Conservation (phyloP, 306 rosid genomes). For the Cucurbita maxima region DNA sequence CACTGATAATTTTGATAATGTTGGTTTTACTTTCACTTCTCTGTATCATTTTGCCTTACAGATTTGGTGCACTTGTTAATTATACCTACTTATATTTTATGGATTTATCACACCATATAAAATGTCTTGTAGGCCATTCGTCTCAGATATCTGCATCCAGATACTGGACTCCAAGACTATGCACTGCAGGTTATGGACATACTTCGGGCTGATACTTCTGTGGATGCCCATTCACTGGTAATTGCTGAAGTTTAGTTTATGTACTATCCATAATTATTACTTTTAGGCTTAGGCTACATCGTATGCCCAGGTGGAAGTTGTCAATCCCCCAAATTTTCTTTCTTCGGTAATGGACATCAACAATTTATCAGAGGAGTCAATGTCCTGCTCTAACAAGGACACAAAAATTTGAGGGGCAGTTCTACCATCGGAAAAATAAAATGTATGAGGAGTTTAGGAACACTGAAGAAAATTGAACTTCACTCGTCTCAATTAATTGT, state of each 20-base stretch:
- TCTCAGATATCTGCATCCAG: conserved; percentile 68
- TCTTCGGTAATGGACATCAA: not conserved
- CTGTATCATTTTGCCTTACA: not conserved
- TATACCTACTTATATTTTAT: not conserved
- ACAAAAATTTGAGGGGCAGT: not conserved
- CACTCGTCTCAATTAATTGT: too few species aligned
- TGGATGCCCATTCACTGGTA: conserved; percentile 84
- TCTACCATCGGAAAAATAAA: too few species aligned
- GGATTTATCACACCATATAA: conserved; percentile 5
- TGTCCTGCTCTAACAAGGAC: not conserved
- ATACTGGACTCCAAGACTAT: conserved; percentile 68
- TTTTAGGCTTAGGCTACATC: not conserved
- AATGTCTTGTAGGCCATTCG: conserved; percentile 65
- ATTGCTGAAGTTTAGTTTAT: conserved; percentile 3
- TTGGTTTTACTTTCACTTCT: not conserved
- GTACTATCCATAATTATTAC: not conserved
- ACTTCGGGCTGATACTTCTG: conserved; percentile 58
- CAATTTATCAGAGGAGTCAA: not conserved
- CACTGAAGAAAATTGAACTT: too few species aligned
- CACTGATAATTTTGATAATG: not conserved
- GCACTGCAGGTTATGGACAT: conserved; percentile 69
- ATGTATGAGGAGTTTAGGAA: too few species aligned
- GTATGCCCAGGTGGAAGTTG: not conserved
- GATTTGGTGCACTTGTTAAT: not conserved
- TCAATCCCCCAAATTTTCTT: not conserved